phyloP scores from a whole-genome alignment of 441 rosid genomes.

The Jatropha multifida region DNA sequence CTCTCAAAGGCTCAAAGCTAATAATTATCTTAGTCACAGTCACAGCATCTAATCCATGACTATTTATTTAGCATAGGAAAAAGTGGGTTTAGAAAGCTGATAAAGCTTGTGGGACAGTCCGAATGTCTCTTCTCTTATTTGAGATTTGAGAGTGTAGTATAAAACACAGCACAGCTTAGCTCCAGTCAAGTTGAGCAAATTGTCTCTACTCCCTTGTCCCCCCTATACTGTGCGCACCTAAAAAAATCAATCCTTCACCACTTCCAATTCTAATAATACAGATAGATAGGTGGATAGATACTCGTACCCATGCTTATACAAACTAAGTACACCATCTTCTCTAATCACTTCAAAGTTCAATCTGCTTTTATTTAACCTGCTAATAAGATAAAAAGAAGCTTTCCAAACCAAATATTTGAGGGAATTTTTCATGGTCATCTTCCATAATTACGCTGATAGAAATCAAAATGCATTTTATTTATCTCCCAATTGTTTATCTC shows the following conservation, averaged over 20 bases:
- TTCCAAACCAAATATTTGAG: too few relatives aligned
- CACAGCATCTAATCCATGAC: constrained; percentile 13
- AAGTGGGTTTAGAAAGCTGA: constrained; percentile 29
- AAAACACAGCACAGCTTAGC: too few relatives aligned
- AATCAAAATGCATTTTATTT: too few relatives aligned
- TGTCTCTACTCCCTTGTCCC: constrained; percentile 11
- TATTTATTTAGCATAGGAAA: neutral
- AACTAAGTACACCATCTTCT: neutral
- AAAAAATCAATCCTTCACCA: neutral
- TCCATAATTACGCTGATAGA: too few relatives aligned
- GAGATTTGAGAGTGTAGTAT: too few relatives aligned
- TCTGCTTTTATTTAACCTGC: too few relatives aligned
- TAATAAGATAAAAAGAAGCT: too few relatives aligned
- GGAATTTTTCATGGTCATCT: too few relatives aligned
- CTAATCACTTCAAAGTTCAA: too few relatives aligned
- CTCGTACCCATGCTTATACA: neutral
- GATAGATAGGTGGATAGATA: too few relatives aligned
- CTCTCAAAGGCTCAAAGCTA: neutral
- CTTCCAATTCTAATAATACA: too few relatives aligned
- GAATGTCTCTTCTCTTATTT: constrained; percentile 45
- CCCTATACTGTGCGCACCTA: neutral
- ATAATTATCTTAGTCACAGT: constrained; percentile 18
- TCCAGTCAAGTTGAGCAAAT: neutral
- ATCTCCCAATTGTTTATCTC: too few relatives aligned
- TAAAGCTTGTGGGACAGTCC: constrained; percentile 62